Evolutionary conservation across 805 yeast genomes (phyloP), one percentile per base, ranked within the genome.

Genomic region (Ogataea degrootiae): DNA sequence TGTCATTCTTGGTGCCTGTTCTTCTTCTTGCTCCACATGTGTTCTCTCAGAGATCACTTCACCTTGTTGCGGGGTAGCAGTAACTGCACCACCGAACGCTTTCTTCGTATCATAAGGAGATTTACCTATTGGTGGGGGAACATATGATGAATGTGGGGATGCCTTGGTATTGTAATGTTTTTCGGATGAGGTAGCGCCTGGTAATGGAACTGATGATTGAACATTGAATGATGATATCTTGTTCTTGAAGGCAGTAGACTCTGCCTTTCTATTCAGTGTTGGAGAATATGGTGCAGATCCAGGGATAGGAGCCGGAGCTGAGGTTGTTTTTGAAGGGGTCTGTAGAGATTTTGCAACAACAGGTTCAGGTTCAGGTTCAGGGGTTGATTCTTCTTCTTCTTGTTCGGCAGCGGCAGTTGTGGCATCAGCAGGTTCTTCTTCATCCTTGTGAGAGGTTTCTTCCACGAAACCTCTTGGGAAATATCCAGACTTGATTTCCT

Each of bases 381-480:
- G 12, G 11, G 11, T 8, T 26, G 12, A 8, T 9, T 26, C 31
- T 26, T 26, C 12, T 26, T 26, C 31, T 26, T 26, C 4, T 26
- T 26, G 31, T 26, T 26, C 9, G 31, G 31, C 11, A 11, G 31
- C 6, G 11, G 31, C 6, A 9, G 31, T 6, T 9, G 2, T 9
- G 11, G 41, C 14, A n/a, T 39, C 41, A 23, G 41, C 26, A 23
- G 41, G 35, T 5, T 31, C 42, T 29, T 17, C 49, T 21, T 38
- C 51, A 31, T 34, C 38, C 39, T 34, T 47, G 11, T 37, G 40
- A 34, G 31, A 43, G 37, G 54, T 49, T 12, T 42, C 46, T 43
- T 79, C 79, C 5, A 92, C 98, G 69, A 88, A 92, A 60, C 80
- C 82, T 62, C 77, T 80, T 4, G 99, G 99, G 58, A 94, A 94